Evolutionary conservation across 495 filamentous ascomycete genomes (phyloP), one percentile per base, ranked within the genome.

Genomic region (Hypoxylon cercidicola): DNA sequence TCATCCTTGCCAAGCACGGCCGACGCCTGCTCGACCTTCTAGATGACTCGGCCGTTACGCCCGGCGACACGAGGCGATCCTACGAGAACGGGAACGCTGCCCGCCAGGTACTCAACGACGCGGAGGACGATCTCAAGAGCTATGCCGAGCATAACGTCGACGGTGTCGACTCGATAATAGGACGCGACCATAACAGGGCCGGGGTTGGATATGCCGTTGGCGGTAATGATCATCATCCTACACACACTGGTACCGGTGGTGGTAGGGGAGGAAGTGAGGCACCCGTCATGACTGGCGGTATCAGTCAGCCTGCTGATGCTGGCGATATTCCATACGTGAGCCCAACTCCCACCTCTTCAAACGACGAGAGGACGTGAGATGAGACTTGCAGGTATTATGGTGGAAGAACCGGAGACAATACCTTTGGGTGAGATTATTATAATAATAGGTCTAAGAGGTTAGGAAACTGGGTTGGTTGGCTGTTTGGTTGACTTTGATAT

Each of bases 1-100:
- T 90, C 62, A 89, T 99, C 55, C 86, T 99, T 18, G 96, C 96
- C 28, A 88, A 88, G 43, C 93, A 99, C 69, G 93, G 91, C 12
- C 89, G 92, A 32, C 87, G 92, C 25, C 82, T 99, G 44, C 79
- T 99, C 16, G 87, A 92, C 57, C 87, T 93, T 48, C 83, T 99
- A n/a, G 95, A 99, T 72, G 94, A 97, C 75, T 89, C 88, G 0
- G 90, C 95, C 2, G 86, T 97, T 15, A 89, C 97, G 1, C 95
- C 95, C 1, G 95, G 95, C 32, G 91, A 97, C 72, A 69, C 83
- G 2, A 86, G 88, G 37, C 81, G 82, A 10, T 78, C 82, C 0
- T 98, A 93, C 66, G 82, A 86, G 35, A 77, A 88, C 50, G 82
- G 79, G 21, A 70, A 77, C 12, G 85, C 88, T 49, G 90, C 93